Evolutionary conservation across 1,139 yeast species (phyloP).

Genomic region (Candida sp.): DNA sequence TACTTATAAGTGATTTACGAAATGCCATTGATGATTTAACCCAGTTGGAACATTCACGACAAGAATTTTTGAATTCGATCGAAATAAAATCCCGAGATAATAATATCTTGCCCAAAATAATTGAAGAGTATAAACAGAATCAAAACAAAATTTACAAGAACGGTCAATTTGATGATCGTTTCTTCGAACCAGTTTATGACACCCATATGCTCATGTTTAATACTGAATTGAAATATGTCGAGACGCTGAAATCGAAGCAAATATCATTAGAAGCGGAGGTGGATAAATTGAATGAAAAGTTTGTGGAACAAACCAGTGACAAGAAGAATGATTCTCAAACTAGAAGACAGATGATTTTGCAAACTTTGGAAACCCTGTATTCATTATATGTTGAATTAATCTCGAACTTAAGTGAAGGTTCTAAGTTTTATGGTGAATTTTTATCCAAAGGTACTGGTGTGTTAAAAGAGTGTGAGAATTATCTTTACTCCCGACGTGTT

Average conservation of each 20-base stretch:
- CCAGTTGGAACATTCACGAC: slow-evolving; percentile 29
- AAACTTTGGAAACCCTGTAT: slow-evolving; percentile 52
- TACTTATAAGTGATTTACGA: slow-evolving; percentile 39
- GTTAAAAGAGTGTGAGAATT: slow-evolving; percentile 50
- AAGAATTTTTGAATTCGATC: slow-evolving; percentile 35
- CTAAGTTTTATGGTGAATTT: slow-evolving; percentile 66
- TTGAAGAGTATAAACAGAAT: slow-evolving; percentile 39
- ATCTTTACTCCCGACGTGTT: slow-evolving; percentile 48
- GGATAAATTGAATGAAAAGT: slow-evolving; percentile 34
- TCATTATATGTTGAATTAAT: slow-evolving; percentile 53
- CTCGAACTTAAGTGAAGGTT: slow-evolving; percentile 65
- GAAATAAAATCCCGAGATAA: slow-evolving; percentile 45
- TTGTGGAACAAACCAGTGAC: slow-evolving; percentile 19
- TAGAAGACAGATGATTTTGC: slow-evolving; percentile 49
- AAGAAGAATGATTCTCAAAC: slow-evolving; percentile 19
- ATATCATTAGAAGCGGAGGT: slow-evolving; percentile 40
- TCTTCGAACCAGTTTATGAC: slow-evolving; percentile 29
- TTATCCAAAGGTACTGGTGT: slow-evolving; percentile 47
- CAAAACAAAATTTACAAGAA: slow-evolving; percentile 14
- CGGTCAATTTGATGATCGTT: slow-evolving; percentile 19
- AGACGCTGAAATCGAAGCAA: slow-evolving; percentile 39
- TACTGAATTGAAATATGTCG: slow-evolving; percentile 36
- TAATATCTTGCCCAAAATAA: slow-evolving; percentile 50
- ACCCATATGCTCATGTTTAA: slow-evolving; percentile 40
- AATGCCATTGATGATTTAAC: slow-evolving; percentile 26